Evolutionary conservation across 1,284 basidiomycete genomes (phyloP).

Genomic region (Ceratobasidium sp.): DNA sequence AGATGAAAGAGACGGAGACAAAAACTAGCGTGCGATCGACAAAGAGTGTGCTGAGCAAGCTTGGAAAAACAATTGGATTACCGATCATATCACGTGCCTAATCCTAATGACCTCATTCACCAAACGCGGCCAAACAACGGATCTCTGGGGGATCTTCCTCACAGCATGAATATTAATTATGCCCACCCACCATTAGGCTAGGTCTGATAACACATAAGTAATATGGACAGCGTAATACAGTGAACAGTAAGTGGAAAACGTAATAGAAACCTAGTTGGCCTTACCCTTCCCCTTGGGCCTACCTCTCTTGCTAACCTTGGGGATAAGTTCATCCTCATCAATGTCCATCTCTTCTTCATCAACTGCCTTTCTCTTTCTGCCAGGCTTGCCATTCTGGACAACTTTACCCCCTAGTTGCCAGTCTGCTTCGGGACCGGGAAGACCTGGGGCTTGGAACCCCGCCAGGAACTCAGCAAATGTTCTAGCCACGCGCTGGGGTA

Average conservation of each 20-base stretch:
- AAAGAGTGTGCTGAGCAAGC: slow-evolving; percentile 17
- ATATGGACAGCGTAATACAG: not conserved
- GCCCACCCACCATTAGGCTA: not conserved
- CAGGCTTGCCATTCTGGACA: not conserved
- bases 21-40: not conserved
- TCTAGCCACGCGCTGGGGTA: slow-evolving; percentile 23
- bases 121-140: not conserved
- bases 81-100: slow-evolving; percentile 22
- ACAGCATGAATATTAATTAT: not conserved
- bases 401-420: not conserved
- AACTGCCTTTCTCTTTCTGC: slow-evolving; percentile 22
- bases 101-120: slow-evolving; percentile 12
- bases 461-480: slow-evolving; percentile 26
- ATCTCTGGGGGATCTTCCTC: not conserved
- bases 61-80: slow-evolving; percentile 41
- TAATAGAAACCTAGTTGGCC: not conserved
- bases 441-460: slow-evolving; percentile 11
- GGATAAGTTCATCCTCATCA: slow-evolving; percentile 1
- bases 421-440: slow-evolving; percentile 37
- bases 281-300: slow-evolving; percentile 14
- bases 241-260: not conserved
- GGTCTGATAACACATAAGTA: not conserved
- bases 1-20: not conserved
- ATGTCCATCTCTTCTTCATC: slow-evolving; percentile 28
- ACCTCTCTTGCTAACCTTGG: not conserved